These are phyloP conservation scores for Gomphus sp. DNA, from an alignment of 1,284 basidiomycete genomes.

Conservation along the genomic window DNA sequence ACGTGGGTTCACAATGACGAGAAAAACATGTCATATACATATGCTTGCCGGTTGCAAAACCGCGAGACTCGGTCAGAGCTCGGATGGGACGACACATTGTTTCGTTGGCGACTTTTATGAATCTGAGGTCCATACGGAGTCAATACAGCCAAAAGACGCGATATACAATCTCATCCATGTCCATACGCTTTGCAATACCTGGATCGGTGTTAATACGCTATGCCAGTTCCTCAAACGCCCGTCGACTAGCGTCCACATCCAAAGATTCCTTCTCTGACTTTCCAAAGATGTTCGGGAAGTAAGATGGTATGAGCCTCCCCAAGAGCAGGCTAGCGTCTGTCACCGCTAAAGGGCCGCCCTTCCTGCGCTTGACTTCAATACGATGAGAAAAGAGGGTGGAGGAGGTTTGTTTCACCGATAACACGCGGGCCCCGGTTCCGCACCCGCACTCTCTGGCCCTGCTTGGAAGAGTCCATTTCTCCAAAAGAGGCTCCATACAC, in stretches of 20 bases:
- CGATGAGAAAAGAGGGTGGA: conserved; percentile 19
- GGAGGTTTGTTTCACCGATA: conserved; percentile 41
- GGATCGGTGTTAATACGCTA: conserved; percentile 58
- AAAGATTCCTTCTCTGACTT: conserved; percentile 76
- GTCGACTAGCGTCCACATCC: conserved; percentile 57
- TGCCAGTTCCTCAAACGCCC: conserved; percentile 57
- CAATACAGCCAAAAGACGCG: background rate
- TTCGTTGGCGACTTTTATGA: conserved; percentile 90
- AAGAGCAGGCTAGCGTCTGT: conserved; percentile 84
- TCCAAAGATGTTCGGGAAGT: conserved; percentile 86
- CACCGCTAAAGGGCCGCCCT: conserved; percentile 77
- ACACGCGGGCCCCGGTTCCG: conserved; percentile 78
- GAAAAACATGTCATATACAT: conserved; percentile 38
- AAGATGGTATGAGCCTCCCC: conserved; percentile 74
- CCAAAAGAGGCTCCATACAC: conserved; percentile 72
- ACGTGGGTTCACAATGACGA: too few species aligned
- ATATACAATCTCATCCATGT: conserved; percentile 82
- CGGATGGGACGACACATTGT: conserved; percentile 92
- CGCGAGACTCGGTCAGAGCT: conserved; percentile 84
- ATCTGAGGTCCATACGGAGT: conserved; percentile 33
- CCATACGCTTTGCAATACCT: conserved; percentile 44
- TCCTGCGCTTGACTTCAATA: conserved; percentile 31
- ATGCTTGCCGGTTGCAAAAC: conserved; percentile 79
- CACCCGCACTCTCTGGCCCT: conserved; percentile 78
- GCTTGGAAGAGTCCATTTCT: conserved; percentile 76